Percentiles rank a stretch among this genome's conserved stretches.
Evolutionary conservation across 352 stramenopile species (phyloP).

Genomic region (Saprolegnia diclina): DNA sequence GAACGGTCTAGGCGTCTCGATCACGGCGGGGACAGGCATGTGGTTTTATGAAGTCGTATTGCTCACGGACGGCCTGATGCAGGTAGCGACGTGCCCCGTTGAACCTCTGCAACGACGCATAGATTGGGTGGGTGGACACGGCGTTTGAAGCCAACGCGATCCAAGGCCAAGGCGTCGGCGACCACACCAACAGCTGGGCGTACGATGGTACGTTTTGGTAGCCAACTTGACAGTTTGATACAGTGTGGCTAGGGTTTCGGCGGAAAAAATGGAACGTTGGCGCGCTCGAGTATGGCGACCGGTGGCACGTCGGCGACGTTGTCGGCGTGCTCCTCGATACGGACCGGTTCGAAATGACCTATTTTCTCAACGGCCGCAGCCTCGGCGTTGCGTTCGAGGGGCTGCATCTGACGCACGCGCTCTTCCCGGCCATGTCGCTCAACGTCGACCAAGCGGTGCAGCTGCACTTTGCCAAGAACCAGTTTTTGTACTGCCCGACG

Average conservation of each 20-base stretch:
- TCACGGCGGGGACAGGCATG: slow-evolving; percentile 52
- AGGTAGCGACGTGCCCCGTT: slow-evolving; percentile 31
- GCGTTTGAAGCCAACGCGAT: slow-evolving; percentile 77
- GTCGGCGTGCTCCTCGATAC: slow-evolving; percentile 84
- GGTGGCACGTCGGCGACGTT: slow-evolving; percentile 76
- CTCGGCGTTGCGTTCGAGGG: slow-evolving; percentile 78
- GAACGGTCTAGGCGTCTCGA: slow-evolving; percentile 28
- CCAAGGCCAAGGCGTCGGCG: slow-evolving; percentile 86
- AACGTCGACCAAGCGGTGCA: slow-evolving; percentile 72
- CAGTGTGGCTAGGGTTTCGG: slow-evolving; percentile 37
- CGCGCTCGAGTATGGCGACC: slow-evolving; percentile 74
- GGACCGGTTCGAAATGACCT: slow-evolving; percentile 80
- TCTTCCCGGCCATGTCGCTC: slow-evolving; percentile 76
- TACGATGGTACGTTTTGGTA: slow-evolving; percentile 67
- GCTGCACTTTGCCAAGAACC: slow-evolving; percentile 64
- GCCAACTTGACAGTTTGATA: neutral
- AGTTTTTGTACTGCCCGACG: slow-evolving; percentile 38
- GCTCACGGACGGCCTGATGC: slow-evolving; percentile 86
- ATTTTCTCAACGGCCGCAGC: slow-evolving; percentile 87
- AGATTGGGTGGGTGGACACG: slow-evolving; percentile 88
- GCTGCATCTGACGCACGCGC: slow-evolving; percentile 38
- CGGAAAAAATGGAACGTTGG: slow-evolving; percentile 86
- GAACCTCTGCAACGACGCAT: neutral
- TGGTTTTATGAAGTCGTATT: slow-evolving; percentile 90
- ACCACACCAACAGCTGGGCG: slow-evolving; percentile 86